Evolutionary conservation across 75 land plant species (phyloP).

Genomic region (Picea glauca): DNA sequence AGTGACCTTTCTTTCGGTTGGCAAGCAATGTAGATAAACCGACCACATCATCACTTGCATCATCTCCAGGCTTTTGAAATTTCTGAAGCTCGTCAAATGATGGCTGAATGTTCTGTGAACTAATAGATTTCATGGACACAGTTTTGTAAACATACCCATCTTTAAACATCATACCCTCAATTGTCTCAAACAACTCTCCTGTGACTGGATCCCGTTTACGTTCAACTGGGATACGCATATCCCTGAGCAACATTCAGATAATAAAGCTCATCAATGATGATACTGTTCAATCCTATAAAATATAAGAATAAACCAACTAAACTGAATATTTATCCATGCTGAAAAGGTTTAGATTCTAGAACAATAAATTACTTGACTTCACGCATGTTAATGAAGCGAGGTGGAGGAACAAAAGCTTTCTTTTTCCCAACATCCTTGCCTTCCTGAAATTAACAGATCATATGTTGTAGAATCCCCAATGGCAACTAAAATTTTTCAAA

Average conservation of each 20-base stretch:
- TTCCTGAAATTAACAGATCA: slow-evolving; percentile 38
- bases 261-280: background rate
- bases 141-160: slow-evolving; percentile 89
- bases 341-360: background rate
- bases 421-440: slow-evolving; percentile 64
- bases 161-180: slow-evolving; percentile 71
- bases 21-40: slow-evolving; percentile 70
- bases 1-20: slow-evolving; percentile 84
- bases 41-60: slow-evolving; percentile 54
- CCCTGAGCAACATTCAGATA: slow-evolving; percentile 39
- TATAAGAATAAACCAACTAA: background rate
- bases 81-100: slow-evolving; percentile 93
- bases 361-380: slow-evolving; percentile 61
- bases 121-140: slow-evolving; percentile 78
- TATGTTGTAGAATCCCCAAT: background rate
- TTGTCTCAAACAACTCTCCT: slow-evolving; percentile 71
- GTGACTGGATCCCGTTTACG: slow-evolving; percentile 59
- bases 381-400: slow-evolving; percentile 67
- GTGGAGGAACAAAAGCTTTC: slow-evolving; percentile 71
- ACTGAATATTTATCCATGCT: background rate
- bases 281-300: background rate
- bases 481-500: background rate
- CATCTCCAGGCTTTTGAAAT: slow-evolving; percentile 77
- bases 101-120: slow-evolving; percentile 61
- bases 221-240: slow-evolving; percentile 77